Evolutionary conservation across 2,329 filamentous ascomycete species (phyloP).

Genomic region (Neoscytalidium dimidiatum): DNA sequence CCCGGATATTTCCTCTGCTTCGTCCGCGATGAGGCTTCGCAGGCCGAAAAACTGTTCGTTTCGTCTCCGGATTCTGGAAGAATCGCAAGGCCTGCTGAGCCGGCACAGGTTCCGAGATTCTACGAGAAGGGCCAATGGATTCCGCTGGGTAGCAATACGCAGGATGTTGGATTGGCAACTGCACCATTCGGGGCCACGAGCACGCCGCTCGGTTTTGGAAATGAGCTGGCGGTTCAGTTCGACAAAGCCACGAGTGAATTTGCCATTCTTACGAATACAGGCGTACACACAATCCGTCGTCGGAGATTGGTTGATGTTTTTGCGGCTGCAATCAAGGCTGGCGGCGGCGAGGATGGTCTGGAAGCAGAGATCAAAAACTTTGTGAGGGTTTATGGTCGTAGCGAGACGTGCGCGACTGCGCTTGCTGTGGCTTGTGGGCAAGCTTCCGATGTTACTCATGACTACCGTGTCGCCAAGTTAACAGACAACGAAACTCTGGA

Average conservation of each 20-base stretch:
- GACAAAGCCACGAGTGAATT: conserved; percentile 81
- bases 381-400: conserved; percentile 80
- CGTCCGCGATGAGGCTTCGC: conserved; percentile 51
- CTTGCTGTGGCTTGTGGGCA: conserved; percentile 94
- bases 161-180: conserved; percentile 78
- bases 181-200: conserved; percentile 67
- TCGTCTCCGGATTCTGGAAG: conserved; percentile 85
- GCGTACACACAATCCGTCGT: conserved; percentile 82
- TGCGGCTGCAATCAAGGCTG: conserved; percentile 73
- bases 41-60: conserved; percentile 71
- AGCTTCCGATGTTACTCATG: conserved; percentile 74
- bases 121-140: conserved; percentile 82
- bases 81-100: conserved; percentile 63
- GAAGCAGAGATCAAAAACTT: conserved; percentile 83
- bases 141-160: conserved; percentile 69
- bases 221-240: conserved; percentile 95
- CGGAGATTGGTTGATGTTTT: conserved; percentile 90
- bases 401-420: conserved; percentile 86
- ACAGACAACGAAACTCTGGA: conserved; percentile 86
- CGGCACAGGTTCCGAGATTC: conserved; percentile 59
- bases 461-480: conserved; percentile 68
- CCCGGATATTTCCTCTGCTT: conserved; percentile 93
- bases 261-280: conserved; percentile 87
- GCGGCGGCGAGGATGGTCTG: conserved; percentile 72
- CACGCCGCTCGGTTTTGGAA: conserved; percentile 77